Evolutionary conservation across 768 basidiomycete species (phyloP), one percentile per base, ranked within the genome.

Genomic region (Tulasnella sp.): DNA sequence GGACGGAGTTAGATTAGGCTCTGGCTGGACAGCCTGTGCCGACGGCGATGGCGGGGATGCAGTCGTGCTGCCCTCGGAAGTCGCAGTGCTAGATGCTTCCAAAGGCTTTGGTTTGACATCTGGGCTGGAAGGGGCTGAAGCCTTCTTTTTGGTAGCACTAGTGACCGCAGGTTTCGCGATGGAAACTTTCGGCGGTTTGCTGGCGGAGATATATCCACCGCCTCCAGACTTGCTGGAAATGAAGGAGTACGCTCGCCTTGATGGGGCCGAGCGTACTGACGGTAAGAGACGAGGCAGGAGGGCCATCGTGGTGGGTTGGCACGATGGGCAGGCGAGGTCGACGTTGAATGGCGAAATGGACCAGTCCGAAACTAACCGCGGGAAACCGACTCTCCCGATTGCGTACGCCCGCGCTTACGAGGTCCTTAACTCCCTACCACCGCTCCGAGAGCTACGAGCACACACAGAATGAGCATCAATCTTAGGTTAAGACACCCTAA

Each of bases 401-500:
- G 46, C 76, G 48, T 76, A 37, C 46, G 34, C 46, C 41, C 42
- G 41, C 74, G 48, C 74, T 50, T 44, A 42, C 74, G 24, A 75
- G 76, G 76, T 28, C 22, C 48, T 31, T 37, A 34, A 44, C 46
- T 34, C 76, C 76, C 34, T 20, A 31, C 40, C 76, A 77, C 76
- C 76, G n/a, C 44, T 34, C 3, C 74, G n/a, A 9, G 0, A 50
- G 5, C 34, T 58, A 48, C 54, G n/a, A 46, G 4, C 22, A 37
- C n/a, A 6, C 37, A 69, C 64, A 37, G 64, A 41, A 79, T 79
- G 69, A 80, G 42, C 69, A 74, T 80, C 79, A 73, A 73, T 24
- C 42, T 80, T 28, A 40, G 96, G 37, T 87, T 98, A 3, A 90
- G 96, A 81, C 93, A 96, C 86, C 94, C 96, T 20, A 90, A 92